Percentiles rank a stretch among this genome's conserved stretches.
Evolutionary conservation across 805 yeast genomes (phyloP).

Genomic region (Kluyveromyces wickerhamii): DNA sequence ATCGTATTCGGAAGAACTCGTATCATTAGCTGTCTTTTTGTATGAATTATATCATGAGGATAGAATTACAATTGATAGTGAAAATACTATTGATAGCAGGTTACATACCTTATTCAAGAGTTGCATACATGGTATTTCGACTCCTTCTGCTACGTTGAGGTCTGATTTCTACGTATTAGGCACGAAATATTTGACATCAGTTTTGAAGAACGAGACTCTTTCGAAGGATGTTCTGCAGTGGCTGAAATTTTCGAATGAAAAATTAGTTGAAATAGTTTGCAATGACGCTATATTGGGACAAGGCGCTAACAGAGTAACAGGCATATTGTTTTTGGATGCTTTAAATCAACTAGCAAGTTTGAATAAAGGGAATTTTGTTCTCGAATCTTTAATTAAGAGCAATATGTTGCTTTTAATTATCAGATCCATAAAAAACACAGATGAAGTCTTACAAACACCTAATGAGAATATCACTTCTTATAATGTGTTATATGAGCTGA

Average conservation of each 20-base stretch:
- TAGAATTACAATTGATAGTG: slow-evolving; percentile 25
- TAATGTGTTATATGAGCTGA: slow-evolving; percentile 59
- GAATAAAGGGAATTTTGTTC: slow-evolving; percentile 46
- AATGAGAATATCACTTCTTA: slow-evolving; percentile 39
- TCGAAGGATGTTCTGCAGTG: slow-evolving; percentile 44
- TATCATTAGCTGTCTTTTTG: slow-evolving; percentile 65
- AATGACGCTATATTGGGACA: slow-evolving; percentile 76
- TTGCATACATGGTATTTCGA: slow-evolving; percentile 62
- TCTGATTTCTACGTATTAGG: slow-evolving; percentile 73
- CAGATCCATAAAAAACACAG: slow-evolving; percentile 60
- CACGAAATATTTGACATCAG: slow-evolving; percentile 53
- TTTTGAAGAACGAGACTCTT: slow-evolving; percentile 34
- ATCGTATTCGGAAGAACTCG: slow-evolving; percentile 63
- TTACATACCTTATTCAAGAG: slow-evolving; percentile 65
- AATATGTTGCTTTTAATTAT: slow-evolving; percentile 61
- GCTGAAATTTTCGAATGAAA: slow-evolving; percentile 50
- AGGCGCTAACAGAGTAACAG: slow-evolving; percentile 65
- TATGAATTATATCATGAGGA: slow-evolving; percentile 55
- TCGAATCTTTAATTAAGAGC: slow-evolving; percentile 53
- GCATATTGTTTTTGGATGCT: slow-evolving; percentile 67
- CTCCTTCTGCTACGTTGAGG: slow-evolving; percentile 65
- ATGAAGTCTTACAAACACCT: slow-evolving; percentile 44
- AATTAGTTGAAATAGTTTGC: slow-evolving; percentile 56
- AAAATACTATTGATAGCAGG: slow-evolving; percentile 41
- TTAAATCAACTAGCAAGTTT: slow-evolving; percentile 46